Base-by-base conservation (phyloP, 2,329 filamentous ascomycete genomes). In the Fusarium sublunatum region DNA sequence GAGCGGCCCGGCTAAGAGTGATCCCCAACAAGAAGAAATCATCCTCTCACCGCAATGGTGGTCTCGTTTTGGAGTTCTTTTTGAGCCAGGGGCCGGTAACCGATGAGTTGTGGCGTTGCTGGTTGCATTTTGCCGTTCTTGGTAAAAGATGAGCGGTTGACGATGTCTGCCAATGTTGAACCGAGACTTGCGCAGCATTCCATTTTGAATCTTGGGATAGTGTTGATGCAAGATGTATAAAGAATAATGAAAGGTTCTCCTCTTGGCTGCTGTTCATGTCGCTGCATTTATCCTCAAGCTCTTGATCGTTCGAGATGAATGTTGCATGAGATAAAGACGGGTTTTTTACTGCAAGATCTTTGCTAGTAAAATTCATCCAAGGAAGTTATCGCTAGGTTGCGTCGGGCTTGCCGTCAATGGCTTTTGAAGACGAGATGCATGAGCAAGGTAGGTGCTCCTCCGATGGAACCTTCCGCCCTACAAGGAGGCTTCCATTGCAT, bases 61-160 rank as follows among this genome's bases (percentile, higher is more conserved):
- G 42, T 25, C 24, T 47, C 40, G 31, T 34, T 39, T 28, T 58
- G 19, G 28, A 28, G 32, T 29, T 46, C 31, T 31, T 32, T 52
- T 41, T 49, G 35, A 46, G 24, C 57, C 39, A 43, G 54, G 58
- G 34, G 32, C 47, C 54, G 38, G 44, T 29, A 45, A 36, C 58
- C 58, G 38, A 64, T 50, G 51, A 44, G 59, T 53, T 61, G 58
- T 67, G 60, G 65, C 60, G 64, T 51, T 54, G 56, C 48, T 64
- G 41, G 53, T 53, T 52, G 19, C 19, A 40, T 58, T 19, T 40
- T 59, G 45, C 55, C 45, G 40, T 29, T 42, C 34, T 28, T 48
- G 43, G 24, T 39, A 39, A 13, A 8, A 52, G 35, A 39, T 38
- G 56, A 43, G 50, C 39, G 44, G 35, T 56, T 49, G 26, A 34